Evolutionary conservation across 441 rosid genomes (phyloP).

Genomic region (Pelargonium citronellum): DNA sequence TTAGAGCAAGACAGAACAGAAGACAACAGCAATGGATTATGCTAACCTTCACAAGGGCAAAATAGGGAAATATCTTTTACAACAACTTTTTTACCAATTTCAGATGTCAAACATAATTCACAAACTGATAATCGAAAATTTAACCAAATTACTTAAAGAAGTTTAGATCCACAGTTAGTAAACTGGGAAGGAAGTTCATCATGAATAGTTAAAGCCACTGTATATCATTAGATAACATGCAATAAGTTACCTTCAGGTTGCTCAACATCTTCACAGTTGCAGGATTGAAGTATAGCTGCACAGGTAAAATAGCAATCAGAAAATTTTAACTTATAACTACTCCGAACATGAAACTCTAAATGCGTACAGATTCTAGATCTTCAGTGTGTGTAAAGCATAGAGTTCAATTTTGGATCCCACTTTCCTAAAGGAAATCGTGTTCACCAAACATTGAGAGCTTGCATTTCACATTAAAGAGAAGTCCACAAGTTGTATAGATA

Average conservation of each 20-base stretch:
- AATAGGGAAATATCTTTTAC: neutral
- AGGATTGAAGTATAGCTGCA: conserved; percentile 95
- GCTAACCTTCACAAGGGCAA: neutral
- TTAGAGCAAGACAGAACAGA: neutral
- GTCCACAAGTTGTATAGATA: neutral
- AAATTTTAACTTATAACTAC: neutral
- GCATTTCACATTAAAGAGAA: neutral
- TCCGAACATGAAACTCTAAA: conserved; percentile 8
- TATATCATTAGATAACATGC: neutral
- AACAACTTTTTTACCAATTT: too few relatives aligned
- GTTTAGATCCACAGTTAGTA: neutral
- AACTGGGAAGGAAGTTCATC: neutral
- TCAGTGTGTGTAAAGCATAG: neutral
- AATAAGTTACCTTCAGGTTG: conserved; percentile 66
- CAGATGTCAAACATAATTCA: too few relatives aligned
- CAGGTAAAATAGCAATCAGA: conserved; percentile 19
- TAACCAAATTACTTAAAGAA: too few relatives aligned
- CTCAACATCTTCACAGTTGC: conserved; percentile 99
- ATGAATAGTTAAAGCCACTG: neutral
- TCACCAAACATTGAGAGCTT: conserved; percentile 6
- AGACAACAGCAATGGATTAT: neutral
- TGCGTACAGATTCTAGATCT: neutral
- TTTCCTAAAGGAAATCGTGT: neutral
- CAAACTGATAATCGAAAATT: too few relatives aligned
- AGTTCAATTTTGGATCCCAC: neutral